Percentiles rank a stretch among this genome's conserved stretches.
Evolutionary conservation across 169 alveolate genomes (phyloP).

Genomic region (Perkinsus olseni): DNA sequence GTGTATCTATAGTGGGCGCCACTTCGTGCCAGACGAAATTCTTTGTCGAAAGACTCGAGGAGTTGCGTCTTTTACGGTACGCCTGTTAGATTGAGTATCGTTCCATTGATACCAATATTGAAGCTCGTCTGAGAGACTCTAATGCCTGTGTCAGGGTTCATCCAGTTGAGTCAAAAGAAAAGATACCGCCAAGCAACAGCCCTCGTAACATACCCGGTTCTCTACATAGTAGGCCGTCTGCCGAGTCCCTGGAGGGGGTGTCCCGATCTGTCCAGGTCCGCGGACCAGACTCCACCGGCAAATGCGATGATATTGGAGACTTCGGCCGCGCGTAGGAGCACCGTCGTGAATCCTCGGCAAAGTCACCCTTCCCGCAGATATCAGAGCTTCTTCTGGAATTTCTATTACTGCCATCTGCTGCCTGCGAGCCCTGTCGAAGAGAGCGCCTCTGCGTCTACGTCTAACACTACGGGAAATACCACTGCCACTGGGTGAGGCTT

Average conservation of each 20-base stretch:
- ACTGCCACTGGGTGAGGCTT: background rate
- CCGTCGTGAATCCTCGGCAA: no score
- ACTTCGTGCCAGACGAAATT: no score
- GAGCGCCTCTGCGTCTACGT: background rate
- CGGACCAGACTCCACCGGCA: background rate
- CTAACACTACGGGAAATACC: background rate
- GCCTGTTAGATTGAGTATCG: no score
- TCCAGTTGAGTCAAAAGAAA: background rate
- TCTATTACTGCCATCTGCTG: background rate
- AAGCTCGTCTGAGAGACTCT: background rate
- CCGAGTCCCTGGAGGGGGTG: background rate
- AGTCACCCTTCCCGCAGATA: background rate
- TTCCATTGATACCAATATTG: no score
- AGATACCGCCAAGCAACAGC: background rate
- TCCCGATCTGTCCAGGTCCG: background rate
- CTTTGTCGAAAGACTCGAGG: no score
- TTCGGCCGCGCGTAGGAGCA: background rate
- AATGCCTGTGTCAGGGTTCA: background rate
- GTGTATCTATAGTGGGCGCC: background rate
- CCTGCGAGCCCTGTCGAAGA: background rate
- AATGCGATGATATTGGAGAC: background rate
- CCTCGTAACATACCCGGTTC: background rate
- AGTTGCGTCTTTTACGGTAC: no score
- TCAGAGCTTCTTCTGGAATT: background rate
- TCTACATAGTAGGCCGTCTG: background rate